Base-by-base conservation (phyloP, 1,284 basidiomycete species). In the Xerocomus nothofagi region DNA sequence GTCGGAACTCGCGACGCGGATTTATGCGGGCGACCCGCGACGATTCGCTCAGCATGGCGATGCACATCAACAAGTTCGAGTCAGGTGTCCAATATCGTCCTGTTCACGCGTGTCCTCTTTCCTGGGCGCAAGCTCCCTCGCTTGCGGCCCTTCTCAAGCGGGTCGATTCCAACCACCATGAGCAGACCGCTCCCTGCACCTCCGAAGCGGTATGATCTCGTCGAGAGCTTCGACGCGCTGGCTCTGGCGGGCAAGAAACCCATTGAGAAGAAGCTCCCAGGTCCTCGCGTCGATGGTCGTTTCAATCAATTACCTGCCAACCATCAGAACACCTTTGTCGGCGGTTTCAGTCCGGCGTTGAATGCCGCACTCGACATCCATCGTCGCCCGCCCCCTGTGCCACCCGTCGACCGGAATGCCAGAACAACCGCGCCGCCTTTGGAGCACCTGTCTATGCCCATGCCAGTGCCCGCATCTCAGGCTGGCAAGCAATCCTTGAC, bases 401-500 rank as follows among this genome's bases (percentile, higher is more conserved):
- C 46, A 12, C 27, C 39, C 23, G 44, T 27, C 17, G 17, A 46
- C 18, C 37, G 9, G 32, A 24, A 55, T 49, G 45, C 43, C 2
- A 48, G 52, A 52, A 45, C 58, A 20, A 11, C 18, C 9, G 15
- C 50, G n/a, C 46, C 50, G 2, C 29, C 70, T n/a, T 69, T 3
- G 20, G 43, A 44, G 17, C 45, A 23, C 39, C 23, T 33, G 10
- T n/a, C 37, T 14, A 47, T 34, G n/a, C 53, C 38, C 1, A 8
- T 46, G 14, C 49, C 73, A 3, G 59, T 70, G 39, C 76, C 79
- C 2, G 21, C 55, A 18, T 53, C 58, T 10, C 51, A 23, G 20
- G 3, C 26, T 18, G 32, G 59, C 10, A 61, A 58, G 40, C 69
- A 69, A 23, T 86, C 84, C 8, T 65, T 75, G 55, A 85, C 84